Conservation (phyloP, 164 flowering plant genomes). For the Warburgia ugandensis region DNA sequence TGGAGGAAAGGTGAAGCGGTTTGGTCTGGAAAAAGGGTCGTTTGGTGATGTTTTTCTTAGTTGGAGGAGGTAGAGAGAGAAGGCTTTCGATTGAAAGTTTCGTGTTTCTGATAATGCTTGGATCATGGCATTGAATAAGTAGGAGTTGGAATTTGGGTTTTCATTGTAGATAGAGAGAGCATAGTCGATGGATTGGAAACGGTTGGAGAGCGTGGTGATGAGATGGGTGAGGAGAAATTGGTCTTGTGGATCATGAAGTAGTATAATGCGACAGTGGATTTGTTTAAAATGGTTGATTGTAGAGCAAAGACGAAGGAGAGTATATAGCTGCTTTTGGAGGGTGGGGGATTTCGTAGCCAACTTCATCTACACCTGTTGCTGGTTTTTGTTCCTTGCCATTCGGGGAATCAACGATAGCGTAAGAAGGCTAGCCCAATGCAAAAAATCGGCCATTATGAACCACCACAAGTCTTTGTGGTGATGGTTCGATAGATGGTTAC, state of each 20-base stretch:
- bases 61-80: conserved; percentile 15
- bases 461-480: too few relatives aligned
- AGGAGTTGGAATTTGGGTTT: conserved; percentile 13
- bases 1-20: conserved; percentile 21
- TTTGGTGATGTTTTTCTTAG: not conserved
- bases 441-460: too few relatives aligned
- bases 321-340: too few relatives aligned
- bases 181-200: conserved; percentile 8
- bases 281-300: conserved; percentile 15
- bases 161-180: conserved; percentile 14
- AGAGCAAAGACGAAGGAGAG: conserved; percentile 12
- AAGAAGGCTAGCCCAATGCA: too few relatives aligned
- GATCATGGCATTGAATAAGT: conserved; percentile 18
- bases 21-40: conserved; percentile 9
- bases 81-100: conserved; percentile 9
- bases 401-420: too few relatives aligned
- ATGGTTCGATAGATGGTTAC: too few relatives aligned
- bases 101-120: conserved; percentile 17
- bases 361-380: too few relatives aligned
- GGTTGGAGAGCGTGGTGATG: conserved; percentile 7
- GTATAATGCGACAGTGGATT: conserved; percentile 20
- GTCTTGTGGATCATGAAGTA: conserved; percentile 8
- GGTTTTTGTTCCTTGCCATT: too few relatives aligned
- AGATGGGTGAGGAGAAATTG: conserved; percentile 16
- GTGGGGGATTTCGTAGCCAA: too few relatives aligned